Percentiles rank a stretch among this genome's conserved stretches.
These are phyloP conservation scores for Lathyrus aphaca DNA, from an alignment of 306 rosid genomes.

Conservation along the genomic window DNA sequence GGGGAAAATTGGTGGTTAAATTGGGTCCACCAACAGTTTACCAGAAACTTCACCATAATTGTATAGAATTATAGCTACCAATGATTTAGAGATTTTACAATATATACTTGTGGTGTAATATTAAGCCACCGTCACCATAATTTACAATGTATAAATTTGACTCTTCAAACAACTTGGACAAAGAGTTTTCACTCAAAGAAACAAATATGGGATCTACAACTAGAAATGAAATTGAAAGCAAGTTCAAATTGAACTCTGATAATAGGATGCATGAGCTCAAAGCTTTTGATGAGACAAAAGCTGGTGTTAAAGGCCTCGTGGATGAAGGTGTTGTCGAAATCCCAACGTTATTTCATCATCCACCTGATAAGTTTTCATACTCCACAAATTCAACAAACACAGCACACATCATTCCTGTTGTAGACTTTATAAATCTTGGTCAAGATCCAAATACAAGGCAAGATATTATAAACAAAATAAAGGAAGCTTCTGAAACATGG, in stretches of 20 bases:
- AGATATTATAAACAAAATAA: conserved; percentile 23
- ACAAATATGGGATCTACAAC: not conserved
- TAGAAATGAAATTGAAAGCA: conserved; percentile 2
- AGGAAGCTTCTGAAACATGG: conserved; percentile 42
- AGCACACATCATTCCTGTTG: conserved; percentile 26
- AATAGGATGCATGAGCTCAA: conserved; percentile 29
- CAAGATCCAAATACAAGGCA: not conserved
- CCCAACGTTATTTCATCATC: conserved; percentile 41
- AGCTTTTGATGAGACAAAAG: conserved; percentile 43
- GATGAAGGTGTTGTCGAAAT: conserved; percentile 36
- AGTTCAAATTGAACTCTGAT: not conserved
- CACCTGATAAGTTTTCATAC: conserved; percentile 15
- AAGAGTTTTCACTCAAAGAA: too few relatives aligned
- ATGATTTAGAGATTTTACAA: too few relatives aligned
- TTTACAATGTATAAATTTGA: too few relatives aligned
- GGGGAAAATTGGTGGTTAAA: too few relatives aligned
- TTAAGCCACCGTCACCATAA: too few relatives aligned
- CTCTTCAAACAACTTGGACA: too few relatives aligned
- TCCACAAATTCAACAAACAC: conserved; percentile 32
- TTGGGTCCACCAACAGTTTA: too few relatives aligned
- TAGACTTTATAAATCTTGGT: conserved; percentile 25
- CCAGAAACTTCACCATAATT: too few relatives aligned
- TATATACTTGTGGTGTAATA: too few relatives aligned
- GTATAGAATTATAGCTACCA: too few relatives aligned
- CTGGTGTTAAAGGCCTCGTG: conserved; percentile 43